Evolutionary conservation across 768 basidiomycete genomes (phyloP).

Genomic region (Termitomyces eurrhizus): DNA sequence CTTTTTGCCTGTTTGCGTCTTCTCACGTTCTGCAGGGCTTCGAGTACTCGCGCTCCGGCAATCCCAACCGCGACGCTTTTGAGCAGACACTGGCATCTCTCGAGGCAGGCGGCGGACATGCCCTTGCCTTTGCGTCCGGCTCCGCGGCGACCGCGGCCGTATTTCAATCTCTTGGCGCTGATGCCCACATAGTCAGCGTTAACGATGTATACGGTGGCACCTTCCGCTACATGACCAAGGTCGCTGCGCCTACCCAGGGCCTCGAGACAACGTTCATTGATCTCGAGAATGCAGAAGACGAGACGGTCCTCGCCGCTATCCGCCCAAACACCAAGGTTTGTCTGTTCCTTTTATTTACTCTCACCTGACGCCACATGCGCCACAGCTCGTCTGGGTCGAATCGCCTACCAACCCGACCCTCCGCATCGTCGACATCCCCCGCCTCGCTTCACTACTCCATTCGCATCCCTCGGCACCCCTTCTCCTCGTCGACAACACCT

Average conservation of each 20-base stretch:
- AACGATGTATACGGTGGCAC: constrained; percentile 97
- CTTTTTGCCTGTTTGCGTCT: background rate
- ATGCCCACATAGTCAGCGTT: constrained; percentile 78
- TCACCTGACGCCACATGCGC: background rate
- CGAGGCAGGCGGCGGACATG: constrained; percentile 70
- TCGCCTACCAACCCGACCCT: constrained; percentile 94
- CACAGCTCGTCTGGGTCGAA: constrained; percentile 92
- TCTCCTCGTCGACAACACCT: constrained; percentile 92
- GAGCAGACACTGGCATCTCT: constrained; percentile 76
- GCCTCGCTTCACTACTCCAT: constrained; percentile 62
- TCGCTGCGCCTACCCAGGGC: constrained; percentile 59
- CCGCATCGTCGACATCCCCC: constrained; percentile 75
- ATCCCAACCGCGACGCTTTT: constrained; percentile 82
- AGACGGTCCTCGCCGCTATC: constrained; percentile 61
- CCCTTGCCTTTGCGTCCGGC: constrained; percentile 81
- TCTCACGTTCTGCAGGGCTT: constrained; percentile 45
- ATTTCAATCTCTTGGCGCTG: constrained; percentile 64
- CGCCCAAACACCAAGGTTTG: constrained; percentile 77
- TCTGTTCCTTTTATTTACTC: background rate
- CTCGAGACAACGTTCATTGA: constrained; percentile 78
- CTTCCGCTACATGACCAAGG: constrained; percentile 73
- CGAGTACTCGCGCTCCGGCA: constrained; percentile 88
- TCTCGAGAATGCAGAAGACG: constrained; percentile 65
- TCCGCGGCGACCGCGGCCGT: constrained; percentile 84
- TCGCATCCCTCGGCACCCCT: constrained; percentile 70